A percentile compares a stretch with the other conserved stretches of the same genome.
Conservation (phyloP, 805 yeast species). For the Hemisphaericaspora nanyangensis region DNA sequence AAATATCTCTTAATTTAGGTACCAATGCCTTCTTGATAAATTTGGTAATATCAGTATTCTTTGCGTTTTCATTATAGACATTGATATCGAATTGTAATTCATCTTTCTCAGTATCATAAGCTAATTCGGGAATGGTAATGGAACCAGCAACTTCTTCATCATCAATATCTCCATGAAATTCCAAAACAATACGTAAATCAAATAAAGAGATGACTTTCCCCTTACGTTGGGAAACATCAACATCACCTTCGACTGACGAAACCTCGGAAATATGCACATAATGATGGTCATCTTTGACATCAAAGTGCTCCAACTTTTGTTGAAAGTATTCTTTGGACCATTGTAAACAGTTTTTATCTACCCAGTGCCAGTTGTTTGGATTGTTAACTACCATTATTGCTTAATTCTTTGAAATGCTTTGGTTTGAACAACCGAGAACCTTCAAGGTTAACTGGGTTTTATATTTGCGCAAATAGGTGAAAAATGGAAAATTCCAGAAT, state of each 20-base stretch:
- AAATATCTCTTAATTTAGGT: conserved; percentile 62
- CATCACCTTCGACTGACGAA: conserved; percentile 83
- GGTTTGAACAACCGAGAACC: no score
- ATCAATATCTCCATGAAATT: conserved; percentile 45
- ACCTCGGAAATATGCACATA: conserved; percentile 40
- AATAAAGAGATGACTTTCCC: conserved; percentile 92
- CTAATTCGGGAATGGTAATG: conserved; percentile 84
- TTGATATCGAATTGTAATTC: conserved; percentile 83
- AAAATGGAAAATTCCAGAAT: conserved; percentile 15
- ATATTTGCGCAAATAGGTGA: no score
- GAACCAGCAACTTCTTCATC: conserved; percentile 56
- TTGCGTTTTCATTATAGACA: conserved; percentile 51
- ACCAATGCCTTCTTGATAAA: conserved; percentile 49
- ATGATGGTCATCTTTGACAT: conserved; percentile 29
- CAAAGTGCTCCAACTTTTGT: conserved; percentile 52
- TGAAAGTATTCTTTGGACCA: conserved; percentile 84
- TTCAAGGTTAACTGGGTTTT: no score
- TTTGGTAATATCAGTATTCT: conserved; percentile 50
- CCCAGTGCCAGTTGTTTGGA: conserved; percentile 99
- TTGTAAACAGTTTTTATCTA: conserved; percentile 90
- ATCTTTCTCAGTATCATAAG: conserved; percentile 83
- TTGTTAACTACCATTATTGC: conserved; percentile 83
- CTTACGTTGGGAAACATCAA: conserved; percentile 94
- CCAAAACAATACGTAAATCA: conserved; percentile 67
- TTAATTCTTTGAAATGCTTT: no score